These are phyloP conservation scores for Cokeromyces recurvatus DNA, from an alignment of 371 early-diverging fungal species.

Conservation along the genomic window DNA sequence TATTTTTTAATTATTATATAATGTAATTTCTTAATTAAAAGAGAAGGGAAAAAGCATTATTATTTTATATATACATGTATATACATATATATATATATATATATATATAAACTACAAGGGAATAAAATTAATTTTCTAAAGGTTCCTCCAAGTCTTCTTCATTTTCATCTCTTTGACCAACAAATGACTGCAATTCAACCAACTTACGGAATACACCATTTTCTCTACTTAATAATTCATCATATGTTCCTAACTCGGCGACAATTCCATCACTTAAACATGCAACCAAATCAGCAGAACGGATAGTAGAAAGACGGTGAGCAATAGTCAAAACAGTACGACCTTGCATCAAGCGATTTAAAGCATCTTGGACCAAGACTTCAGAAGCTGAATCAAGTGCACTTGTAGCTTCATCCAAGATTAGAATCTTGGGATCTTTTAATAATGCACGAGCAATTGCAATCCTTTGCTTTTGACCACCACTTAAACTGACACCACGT, in stretches of 20 bases:
- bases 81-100: too few species aligned
- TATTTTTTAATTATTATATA: too few species aligned
- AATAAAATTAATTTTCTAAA: too few species aligned
- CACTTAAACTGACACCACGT: constrained; percentile 66
- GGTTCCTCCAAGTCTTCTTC: not conserved
- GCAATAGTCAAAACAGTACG: constrained; percentile 69
- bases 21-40: too few species aligned
- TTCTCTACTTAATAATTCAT: constrained; percentile 45
- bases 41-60: too few species aligned
- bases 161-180: constrained; percentile 4
- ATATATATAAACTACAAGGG: too few species aligned
- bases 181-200: constrained; percentile 41
- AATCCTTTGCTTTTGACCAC: constrained; percentile 82
- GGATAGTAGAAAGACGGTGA: constrained; percentile 68
- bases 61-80: too few species aligned
- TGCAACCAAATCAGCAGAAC: constrained; percentile 60
- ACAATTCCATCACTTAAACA: constrained; percentile 58
- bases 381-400: constrained; percentile 72
- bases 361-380: constrained; percentile 56
- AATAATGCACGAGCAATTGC: constrained; percentile 75
- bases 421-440: constrained; percentile 65
- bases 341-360: constrained; percentile 52
- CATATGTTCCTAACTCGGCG: constrained; percentile 57
- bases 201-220: constrained; percentile 51
- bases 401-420: constrained; percentile 89